Percentiles rank a stretch among this genome's conserved stretches.
phyloP scores from a whole-genome alignment of 768 basidiomycete genomes.

The Boletus coccyginus region DNA sequence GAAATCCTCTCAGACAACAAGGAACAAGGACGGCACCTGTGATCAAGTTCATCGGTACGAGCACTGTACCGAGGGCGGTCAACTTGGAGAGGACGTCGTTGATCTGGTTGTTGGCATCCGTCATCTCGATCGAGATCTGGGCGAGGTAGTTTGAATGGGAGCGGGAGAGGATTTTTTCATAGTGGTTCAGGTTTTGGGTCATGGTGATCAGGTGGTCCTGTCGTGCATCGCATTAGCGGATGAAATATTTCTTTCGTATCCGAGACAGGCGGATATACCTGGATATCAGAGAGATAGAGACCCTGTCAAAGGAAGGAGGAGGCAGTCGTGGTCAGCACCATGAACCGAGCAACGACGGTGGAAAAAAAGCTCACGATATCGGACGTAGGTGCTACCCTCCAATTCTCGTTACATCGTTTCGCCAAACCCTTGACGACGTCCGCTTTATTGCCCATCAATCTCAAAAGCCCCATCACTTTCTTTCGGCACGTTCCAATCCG shows the following conservation, averaged over 20 bases:
- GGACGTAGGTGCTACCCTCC: conserved; percentile 96
- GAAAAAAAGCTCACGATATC: conserved; percentile 69
- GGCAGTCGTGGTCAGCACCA: neutral
- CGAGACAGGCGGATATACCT: conserved; percentile 48
- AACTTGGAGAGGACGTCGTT: conserved; percentile 98
- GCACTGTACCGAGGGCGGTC: conserved; percentile 94
- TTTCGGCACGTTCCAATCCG: conserved; percentile 97
- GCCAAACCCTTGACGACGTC: conserved; percentile 99
- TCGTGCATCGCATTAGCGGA: conserved; percentile 1
- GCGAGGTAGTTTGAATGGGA: conserved; percentile 99
- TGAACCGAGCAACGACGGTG: neutral
- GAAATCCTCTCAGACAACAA: neutral
- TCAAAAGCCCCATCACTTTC: conserved; percentile 96
- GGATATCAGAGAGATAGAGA: conserved; percentile 93
- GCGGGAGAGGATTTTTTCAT: conserved; percentile 98
- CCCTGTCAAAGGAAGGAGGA: conserved; percentile 48
- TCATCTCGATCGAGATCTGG: conserved; percentile 99
- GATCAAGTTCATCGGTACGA: conserved; percentile 96
- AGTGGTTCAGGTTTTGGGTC: conserved; percentile 99
- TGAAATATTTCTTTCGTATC: neutral
- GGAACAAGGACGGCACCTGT: conserved; percentile 55
- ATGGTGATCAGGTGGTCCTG: conserved; percentile 98
- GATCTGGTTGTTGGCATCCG: conserved; percentile 99
- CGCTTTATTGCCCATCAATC: conserved; percentile 99
- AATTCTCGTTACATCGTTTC: conserved; percentile 97